Base-by-base conservation (phyloP, 495 filamentous ascomycete genomes). In the Neurospora intermedia region DNA sequence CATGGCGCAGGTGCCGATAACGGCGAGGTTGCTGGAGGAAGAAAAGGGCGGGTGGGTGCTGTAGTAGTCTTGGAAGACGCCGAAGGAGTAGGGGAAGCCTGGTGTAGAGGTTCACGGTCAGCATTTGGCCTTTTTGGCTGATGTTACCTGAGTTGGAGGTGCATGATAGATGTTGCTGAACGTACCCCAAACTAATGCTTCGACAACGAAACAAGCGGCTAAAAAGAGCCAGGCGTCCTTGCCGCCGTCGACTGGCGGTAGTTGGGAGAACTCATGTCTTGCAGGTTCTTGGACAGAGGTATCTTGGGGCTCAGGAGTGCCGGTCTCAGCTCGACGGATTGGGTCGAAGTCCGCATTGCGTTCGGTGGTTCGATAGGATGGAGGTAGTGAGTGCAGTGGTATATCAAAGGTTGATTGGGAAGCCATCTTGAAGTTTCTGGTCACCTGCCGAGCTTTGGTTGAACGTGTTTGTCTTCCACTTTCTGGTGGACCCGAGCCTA, bases 121-220 rank as follows among this genome's bases (percentile, higher is more conserved):
- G 73, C 16, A 15, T 46, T 23, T 31, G 71, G 23, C 46, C 27
- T 31, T 31, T 66, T 39, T 43, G 46, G 43, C 18, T 45, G 7
- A 54, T 59, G 48, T 27, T 23, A 13, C 23, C 13, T 46, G 43
- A 31, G 20, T 20, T 46, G 20, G 4, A 70, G 7, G 1, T 38
- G 35, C 35, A 8, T 8, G 69, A 40, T 43, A 69, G 38, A 31
- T 74, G 31, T 62, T 9, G 45, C 43, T 6, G 20, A 41, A 77
- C 81, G 75, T 78, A 89, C 89, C 90, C 90, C 89, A 92, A 31
- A 91, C 82, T 13, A 92, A 78, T n/a, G 83, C 86, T 75, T 93
- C 90, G 39, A 92, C 81, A 71, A 88, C 78, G 78, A 92, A 92
- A 74, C 86, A 85, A 5, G 86, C 88, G 1, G 84, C 81, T 20